Evolutionary conservation across 768 basidiomycete genomes (phyloP), one percentile per base, ranked within the genome.

Genomic region (Rhizopogon sp.): DNA sequence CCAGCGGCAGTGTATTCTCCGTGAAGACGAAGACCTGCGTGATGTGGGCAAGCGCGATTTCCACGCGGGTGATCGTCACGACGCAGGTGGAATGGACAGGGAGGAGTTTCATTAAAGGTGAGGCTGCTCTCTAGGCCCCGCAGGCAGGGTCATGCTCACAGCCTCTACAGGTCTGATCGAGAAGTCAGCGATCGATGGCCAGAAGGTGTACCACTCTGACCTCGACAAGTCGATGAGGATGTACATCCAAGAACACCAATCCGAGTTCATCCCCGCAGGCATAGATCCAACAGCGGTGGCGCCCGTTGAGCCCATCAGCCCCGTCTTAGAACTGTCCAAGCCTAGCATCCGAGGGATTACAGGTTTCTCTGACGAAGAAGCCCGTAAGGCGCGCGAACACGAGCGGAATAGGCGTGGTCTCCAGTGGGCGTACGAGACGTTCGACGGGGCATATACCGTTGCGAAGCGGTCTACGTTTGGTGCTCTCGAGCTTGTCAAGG

Each of bases 11-110:
- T 3, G 92, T 90, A 41, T 99, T 98, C 68, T 77, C 85, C 7
- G 94, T 98, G 57, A 97, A 94, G 80, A 98, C 96, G 14, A 75
- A 85, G 62, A 97, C 95, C 11, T 98, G 96, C 66, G 77, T 98
- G 45, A 98, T 83, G 77, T 99, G 94, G 94, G 94, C 93, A 10
- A 87, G 88, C 50, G 73, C 80, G 3, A 79, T 88, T 50, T 81
- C 86, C 22, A 88, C 89, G 6, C 83, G 79, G 55, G 83, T 99
- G 13, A 59, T 94, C 10, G 91, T 98, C 3, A 94, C 92, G 41
- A 93, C 90, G 4, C 83, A 88, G 59, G 91, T 98, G 1, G 95
- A 98, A 57, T 99, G 96, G 94, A 92, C 91, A 0, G 95, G 95
- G 43, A 80, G 93, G 62, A 95, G 92, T 72, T 98, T 98, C 72